These are phyloP conservation scores for Ogataea hybrid DNA, from an alignment of 1,139 yeast genomes.

Conservation along the genomic window DNA sequence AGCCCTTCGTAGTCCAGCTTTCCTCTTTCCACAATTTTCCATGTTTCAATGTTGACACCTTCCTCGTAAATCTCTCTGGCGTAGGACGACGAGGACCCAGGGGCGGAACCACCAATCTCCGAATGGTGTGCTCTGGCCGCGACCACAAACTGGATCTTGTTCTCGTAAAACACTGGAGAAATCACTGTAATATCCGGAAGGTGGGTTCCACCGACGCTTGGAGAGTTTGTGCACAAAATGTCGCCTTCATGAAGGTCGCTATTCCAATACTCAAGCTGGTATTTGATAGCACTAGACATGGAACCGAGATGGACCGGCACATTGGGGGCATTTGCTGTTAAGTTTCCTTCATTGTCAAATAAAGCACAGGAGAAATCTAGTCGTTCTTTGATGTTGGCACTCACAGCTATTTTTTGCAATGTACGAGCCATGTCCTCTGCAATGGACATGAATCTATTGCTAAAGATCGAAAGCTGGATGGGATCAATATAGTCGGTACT, in stretches of 20 bases:
- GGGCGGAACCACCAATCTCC: conserved; percentile 60
- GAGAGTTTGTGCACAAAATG: conserved; percentile 54
- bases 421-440: conserved; percentile 91
- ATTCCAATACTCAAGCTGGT: conserved; percentile 48
- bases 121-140: conserved; percentile 65
- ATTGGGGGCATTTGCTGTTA: conserved; percentile 63
- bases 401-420: conserved; percentile 73
- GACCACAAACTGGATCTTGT: conserved; percentile 48
- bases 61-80: conserved; percentile 56
- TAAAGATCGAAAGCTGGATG: conserved; percentile 70
- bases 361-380: conserved; percentile 84
- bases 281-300: conserved; percentile 53
- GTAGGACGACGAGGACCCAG: conserved; percentile 59
- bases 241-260: conserved; percentile 50
- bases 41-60: conserved; percentile 54
- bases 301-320: conserved; percentile 87
- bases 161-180: conserved; percentile 52
- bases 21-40: conserved; percentile 51
- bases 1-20: conserved; percentile 51
- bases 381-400: conserved; percentile 84
- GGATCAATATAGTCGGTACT: conserved; percentile 37
- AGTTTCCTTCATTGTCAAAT: conserved; percentile 70
- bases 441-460: conserved; percentile 83
- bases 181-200: conserved; percentile 74
- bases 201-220: conserved; percentile 56